Base-by-base conservation (phyloP, 2,329 filamentous ascomycete genomes). In the Phialophora verrucosa region DNA sequence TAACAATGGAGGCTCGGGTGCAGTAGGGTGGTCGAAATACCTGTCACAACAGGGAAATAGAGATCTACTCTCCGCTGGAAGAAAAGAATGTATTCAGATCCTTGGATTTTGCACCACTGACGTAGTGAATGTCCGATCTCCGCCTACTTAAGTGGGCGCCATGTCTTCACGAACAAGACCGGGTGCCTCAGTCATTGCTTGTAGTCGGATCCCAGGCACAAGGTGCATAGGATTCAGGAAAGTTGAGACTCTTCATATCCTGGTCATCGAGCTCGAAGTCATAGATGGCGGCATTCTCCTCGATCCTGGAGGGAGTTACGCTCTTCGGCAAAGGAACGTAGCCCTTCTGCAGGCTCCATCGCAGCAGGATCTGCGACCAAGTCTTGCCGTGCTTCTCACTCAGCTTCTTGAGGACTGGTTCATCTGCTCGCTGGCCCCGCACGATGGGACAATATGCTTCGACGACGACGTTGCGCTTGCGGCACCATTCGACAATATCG, bases 401-500 rank as follows among this genome's bases (percentile, higher is more conserved):
- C 59, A 89, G 73, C 2, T 78, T 76, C 69, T 81, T 75, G 59
- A 89, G 74, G 17, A 83, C 71, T 3, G 83, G 80, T 68, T 89
- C 87, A 5, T 87, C 78, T 68, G 82, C 82, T 58, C 82, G 76
- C 61, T 76, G 75, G 1, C 78, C 80, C 66, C 80, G 77, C 8
- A 83, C 80, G 59, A 83, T 74, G 12, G 82, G 82, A 71, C 78
- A 81, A 69, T 83, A 83, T 5, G 82, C 82, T 82, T 92, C 83
- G 14, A 91, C 76, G 35, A 87, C 84, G 23, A 91, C 81, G 66
- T 83, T 83, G 20, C 87, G 83, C 76, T 88, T 83, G 69, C 83
- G 77, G 72, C 90, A 91, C 92, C 93, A 97, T 55, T 86, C 81
- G 8, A 89, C 88, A 67, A 97, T 92, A 74, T 97, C 92, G 25